Conservation (phyloP, 345 rosid species). For the Nephelium lappaceum region DNA sequence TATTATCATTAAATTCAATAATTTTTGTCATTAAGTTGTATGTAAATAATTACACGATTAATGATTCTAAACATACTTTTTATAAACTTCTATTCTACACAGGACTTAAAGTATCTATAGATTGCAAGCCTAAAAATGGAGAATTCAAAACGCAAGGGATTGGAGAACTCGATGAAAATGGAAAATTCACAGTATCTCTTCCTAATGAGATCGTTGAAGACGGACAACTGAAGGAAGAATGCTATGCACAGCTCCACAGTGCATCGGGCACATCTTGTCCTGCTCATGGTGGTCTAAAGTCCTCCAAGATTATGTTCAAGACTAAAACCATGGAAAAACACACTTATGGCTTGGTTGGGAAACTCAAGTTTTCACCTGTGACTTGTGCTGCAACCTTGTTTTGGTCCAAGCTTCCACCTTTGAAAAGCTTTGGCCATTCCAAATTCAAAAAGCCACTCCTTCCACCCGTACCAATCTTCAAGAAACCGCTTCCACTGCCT, state of each 20-base stretch:
- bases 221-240: constrained; percentile 64
- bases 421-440: constrained; percentile 22
- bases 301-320: constrained; percentile 57
- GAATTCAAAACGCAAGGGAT: constrained; percentile 57
- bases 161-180: constrained; percentile 58
- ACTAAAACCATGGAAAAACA: constrained; percentile 47
- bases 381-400: constrained; percentile 62
- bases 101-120: constrained; percentile 78
- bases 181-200: constrained; percentile 63
- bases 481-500: constrained; percentile 23
- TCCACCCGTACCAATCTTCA: constrained; percentile 7
- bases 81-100: background rate
- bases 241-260: constrained; percentile 88
- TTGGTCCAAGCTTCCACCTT: constrained; percentile 45
- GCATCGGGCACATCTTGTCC: constrained; percentile 65
- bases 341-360: constrained; percentile 56
- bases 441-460: constrained; percentile 33
- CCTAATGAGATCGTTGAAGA: constrained; percentile 53
- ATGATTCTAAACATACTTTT: no score
- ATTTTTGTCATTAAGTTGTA: no score
- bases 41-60: no score
- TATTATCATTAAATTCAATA: no score
- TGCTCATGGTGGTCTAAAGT: constrained; percentile 48
- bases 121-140: constrained; percentile 61
- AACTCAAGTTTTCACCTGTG: constrained; percentile 56